Evolutionary conservation across 2,329 filamentous ascomycete genomes (phyloP).

Genomic region (Dryadomyces quercivorus): DNA sequence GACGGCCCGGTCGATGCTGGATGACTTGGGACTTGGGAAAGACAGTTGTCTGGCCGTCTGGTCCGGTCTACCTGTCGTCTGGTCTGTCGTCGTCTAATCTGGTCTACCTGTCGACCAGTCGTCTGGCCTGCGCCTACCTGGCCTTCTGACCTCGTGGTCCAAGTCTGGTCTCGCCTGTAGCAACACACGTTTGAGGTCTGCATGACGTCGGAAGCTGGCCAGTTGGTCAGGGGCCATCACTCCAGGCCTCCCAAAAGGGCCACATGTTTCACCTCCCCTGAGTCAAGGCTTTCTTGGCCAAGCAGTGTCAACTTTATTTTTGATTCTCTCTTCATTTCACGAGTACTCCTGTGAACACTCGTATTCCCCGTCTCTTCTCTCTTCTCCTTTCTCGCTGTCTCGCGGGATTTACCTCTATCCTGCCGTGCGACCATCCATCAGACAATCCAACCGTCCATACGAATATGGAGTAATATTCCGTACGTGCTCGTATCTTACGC

Average conservation of each 20-base stretch:
- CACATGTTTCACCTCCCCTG: neutral
- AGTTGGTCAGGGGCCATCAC: neutral
- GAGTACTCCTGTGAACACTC: no score
- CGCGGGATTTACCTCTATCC: neutral
- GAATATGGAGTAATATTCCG: no score
- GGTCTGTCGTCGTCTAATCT: no score
- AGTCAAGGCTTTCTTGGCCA: neutral
- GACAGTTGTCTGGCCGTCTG: no score
- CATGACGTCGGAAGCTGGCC: slow-evolving; percentile 6
- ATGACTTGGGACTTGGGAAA: no score
- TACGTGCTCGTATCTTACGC: no score
- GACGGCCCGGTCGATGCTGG: neutral
- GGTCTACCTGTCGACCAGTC: no score
- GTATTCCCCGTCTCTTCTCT: slow-evolving; percentile 4
- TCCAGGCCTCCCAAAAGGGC: neutral
- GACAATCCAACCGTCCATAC: no score
- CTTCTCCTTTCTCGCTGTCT: neutral
- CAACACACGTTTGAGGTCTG: neutral
- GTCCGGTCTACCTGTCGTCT: no score
- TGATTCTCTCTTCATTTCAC: no score
- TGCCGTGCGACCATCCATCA: neutral
- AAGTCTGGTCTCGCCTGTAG: neutral
- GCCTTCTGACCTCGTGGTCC: no score
- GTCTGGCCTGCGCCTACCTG: no score
- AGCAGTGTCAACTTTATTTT: neutral